These are phyloP conservation scores for Nannochloropsis oceanica DNA, from an alignment of 108 stramenopile species.

Conservation along the genomic window DNA sequence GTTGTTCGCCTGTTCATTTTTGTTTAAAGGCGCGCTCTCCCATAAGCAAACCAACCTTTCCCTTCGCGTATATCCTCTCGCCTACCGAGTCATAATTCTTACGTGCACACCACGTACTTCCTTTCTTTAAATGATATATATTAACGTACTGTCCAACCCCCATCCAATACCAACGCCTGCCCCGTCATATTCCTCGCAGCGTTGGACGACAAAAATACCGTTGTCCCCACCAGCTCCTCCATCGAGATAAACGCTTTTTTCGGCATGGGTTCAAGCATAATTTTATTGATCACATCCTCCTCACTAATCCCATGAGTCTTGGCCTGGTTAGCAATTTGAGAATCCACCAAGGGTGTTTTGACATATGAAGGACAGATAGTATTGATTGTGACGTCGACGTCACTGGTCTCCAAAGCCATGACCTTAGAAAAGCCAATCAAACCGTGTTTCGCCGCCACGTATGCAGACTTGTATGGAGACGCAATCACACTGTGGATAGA, in stretches of 20 bases:
- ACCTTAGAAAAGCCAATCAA: slow-evolving; percentile 16
- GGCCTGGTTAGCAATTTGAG: not conserved
- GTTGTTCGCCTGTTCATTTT: no score
- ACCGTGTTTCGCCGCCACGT: slow-evolving; percentile 31
- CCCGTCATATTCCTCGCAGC: not conserved
- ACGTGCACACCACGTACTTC: no score
- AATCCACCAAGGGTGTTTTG: slow-evolving; percentile 7
- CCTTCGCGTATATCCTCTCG: no score
- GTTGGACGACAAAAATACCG: not conserved
- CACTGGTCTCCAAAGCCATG: slow-evolving; percentile 12
- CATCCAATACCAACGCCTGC: not conserved
- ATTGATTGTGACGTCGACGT: slow-evolving; percentile 3
- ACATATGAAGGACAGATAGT: slow-evolving; percentile 27
- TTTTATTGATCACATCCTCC: not conserved
- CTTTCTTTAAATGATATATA: not conserved
- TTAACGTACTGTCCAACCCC: slow-evolving; percentile 11
- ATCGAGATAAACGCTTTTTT: not conserved
- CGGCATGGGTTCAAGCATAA: slow-evolving; percentile 7
- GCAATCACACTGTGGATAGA: slow-evolving; percentile 23
- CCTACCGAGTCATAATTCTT: no score
- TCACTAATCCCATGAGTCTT: not conserved
- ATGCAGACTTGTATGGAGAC: slow-evolving; percentile 18
- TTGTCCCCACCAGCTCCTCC: not conserved
- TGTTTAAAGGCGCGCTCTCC: no score
- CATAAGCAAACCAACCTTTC: no score